Percentiles rank a stretch among this genome's conserved stretches.
These are phyloP conservation scores for Tetrahymena borealis DNA, from an alignment of 73 alveolate species.

Conservation along the genomic window DNA sequence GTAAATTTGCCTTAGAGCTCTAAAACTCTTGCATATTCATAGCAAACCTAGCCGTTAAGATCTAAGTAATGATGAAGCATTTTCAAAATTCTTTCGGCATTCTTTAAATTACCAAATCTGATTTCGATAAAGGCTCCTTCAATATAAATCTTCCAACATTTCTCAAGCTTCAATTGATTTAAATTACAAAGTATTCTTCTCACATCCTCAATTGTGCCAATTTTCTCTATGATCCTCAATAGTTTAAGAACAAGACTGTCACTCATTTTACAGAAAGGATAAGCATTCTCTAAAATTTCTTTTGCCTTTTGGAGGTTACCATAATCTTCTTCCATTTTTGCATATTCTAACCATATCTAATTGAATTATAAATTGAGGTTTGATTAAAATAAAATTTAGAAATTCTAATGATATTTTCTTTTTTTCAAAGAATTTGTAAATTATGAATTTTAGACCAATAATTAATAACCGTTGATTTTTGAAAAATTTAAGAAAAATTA, in stretches of 20 bases:
- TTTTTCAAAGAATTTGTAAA: no score
- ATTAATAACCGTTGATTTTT: no score
- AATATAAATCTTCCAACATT: slow-evolving; percentile 48
- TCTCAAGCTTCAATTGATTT: slow-evolving; percentile 37
- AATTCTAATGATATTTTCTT: no score
- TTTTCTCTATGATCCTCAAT: slow-evolving; percentile 54
- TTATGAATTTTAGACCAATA: no score
- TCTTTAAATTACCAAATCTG: slow-evolving; percentile 43
- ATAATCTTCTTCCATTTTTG: slow-evolving; percentile 70
- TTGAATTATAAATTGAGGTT: slow-evolving; percentile 33
- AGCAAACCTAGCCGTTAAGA: slow-evolving; percentile 15
- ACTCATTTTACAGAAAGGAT: slow-evolving; percentile 49
- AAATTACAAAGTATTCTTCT: slow-evolving; percentile 36
- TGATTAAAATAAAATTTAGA: neutral
- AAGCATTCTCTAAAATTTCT: slow-evolving; percentile 43
- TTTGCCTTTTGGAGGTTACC: slow-evolving; percentile 49
- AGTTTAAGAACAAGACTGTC: slow-evolving; percentile 50
- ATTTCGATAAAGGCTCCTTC: slow-evolving; percentile 65
- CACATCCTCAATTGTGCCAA: slow-evolving; percentile 35
- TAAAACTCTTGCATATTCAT: slow-evolving; percentile 28
- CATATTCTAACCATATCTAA: slow-evolving; percentile 61
- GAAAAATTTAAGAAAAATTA: no score
- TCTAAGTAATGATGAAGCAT: neutral
- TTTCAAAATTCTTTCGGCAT: slow-evolving; percentile 41
- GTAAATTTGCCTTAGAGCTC: slow-evolving; percentile 17